Evolutionary conservation across 495 filamentous ascomycete genomes (phyloP).

Genomic region (Xylaria acuta): DNA sequence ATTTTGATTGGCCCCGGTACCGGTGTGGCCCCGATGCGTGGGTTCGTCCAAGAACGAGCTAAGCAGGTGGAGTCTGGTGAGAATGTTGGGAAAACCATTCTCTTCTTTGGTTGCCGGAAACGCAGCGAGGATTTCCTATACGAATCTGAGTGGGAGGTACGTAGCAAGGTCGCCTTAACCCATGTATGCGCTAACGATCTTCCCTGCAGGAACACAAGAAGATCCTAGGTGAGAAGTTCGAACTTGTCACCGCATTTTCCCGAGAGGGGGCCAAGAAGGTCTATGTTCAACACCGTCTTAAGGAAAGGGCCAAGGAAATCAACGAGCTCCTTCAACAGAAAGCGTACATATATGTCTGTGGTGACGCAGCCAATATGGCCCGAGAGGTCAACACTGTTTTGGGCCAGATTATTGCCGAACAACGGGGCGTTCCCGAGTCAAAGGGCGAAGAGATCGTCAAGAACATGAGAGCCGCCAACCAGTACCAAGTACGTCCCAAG

Average conservation of each 20-base stretch:
- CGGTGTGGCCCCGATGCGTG: slow-evolving; percentile 95
- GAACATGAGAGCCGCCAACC: slow-evolving; percentile 87
- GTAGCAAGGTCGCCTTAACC: slow-evolving; percentile 41
- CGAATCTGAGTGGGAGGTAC: slow-evolving; percentile 89
- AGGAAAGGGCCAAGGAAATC: slow-evolving; percentile 81
- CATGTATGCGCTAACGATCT: slow-evolving; percentile 27
- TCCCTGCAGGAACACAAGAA: slow-evolving; percentile 73
- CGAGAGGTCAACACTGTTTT: slow-evolving; percentile 90
- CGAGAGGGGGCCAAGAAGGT: slow-evolving; percentile 85
- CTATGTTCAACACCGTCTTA: slow-evolving; percentile 93
- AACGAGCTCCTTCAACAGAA: slow-evolving; percentile 86
- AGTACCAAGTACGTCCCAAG: slow-evolving; percentile 77
- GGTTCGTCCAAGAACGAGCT: slow-evolving; percentile 91
- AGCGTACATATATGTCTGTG: slow-evolving; percentile 97
- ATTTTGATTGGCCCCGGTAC: slow-evolving; percentile 97
- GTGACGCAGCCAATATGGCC: slow-evolving; percentile 98
- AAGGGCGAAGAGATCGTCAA: slow-evolving; percentile 97
- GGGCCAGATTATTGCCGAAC: slow-evolving; percentile 80
- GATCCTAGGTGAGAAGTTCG: slow-evolving; percentile 83
- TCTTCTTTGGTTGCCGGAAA: slow-evolving; percentile 96
- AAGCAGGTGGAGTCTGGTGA: slow-evolving; percentile 80
- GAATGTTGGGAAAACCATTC: slow-evolving; percentile 83
- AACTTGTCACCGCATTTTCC: slow-evolving; percentile 91
- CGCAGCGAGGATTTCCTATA: slow-evolving; percentile 89
- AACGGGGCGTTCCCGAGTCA: slow-evolving; percentile 78